These are phyloP conservation scores for Collybia sordida DNA, from an alignment of 768 basidiomycete genomes.

Conservation along the genomic window DNA sequence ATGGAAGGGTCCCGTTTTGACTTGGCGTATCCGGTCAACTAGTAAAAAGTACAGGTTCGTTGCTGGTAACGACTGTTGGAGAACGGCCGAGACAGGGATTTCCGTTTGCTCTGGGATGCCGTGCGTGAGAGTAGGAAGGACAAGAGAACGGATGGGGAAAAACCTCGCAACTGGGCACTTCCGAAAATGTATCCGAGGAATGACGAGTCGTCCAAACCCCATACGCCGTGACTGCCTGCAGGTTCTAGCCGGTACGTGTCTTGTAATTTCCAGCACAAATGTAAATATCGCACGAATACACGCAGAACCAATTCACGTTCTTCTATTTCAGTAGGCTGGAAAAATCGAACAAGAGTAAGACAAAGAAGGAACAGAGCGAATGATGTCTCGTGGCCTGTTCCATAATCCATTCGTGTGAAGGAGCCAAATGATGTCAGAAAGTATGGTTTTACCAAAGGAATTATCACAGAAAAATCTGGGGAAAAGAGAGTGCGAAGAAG, in stretches of 20 bases:
- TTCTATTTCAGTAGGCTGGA: constrained; percentile 55
- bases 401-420: constrained; percentile 91
- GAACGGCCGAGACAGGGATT: constrained; percentile 63
- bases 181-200: constrained; percentile 92
- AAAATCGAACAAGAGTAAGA: constrained; percentile 67
- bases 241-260: constrained; percentile 90
- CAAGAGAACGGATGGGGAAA: constrained; percentile 1
- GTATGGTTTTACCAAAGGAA: constrained; percentile 76
- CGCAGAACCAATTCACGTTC: constrained; percentile 59
- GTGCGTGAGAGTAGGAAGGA: constrained; percentile 9
- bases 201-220: constrained; percentile 92
- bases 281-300: constrained; percentile 78
- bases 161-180: constrained; percentile 84
- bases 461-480: constrained; percentile 35
- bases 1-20: constrained; percentile 86
- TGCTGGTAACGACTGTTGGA: constrained; percentile 54
- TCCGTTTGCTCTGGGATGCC: constrained; percentile 52
- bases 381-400: constrained; percentile 92
- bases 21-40: constrained; percentile 73
- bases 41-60: constrained; percentile 83
- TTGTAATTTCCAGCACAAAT: constrained; percentile 83
- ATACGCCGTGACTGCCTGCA: constrained; percentile 96
- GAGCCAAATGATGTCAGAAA: constrained; percentile 86
- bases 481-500: constrained; percentile 53
- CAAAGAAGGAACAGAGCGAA: constrained; percentile 79